Base-by-base conservation (phyloP, 1,284 basidiomycete genomes). In the Flammula alnicola region DNA sequence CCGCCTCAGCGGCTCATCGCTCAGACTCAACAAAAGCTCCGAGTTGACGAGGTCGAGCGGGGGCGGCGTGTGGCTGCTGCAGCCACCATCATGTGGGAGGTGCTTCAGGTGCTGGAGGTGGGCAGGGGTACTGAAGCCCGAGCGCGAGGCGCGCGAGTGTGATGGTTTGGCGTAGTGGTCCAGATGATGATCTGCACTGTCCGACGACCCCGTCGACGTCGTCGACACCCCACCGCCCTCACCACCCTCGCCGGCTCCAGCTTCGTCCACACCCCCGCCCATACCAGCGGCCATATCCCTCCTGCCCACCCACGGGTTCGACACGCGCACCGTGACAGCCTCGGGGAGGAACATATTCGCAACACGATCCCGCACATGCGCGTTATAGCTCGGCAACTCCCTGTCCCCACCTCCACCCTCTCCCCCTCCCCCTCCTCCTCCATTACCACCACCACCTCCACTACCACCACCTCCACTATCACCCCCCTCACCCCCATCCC, bases 321-420 rank as follows among this genome's bases (percentile, higher is more conserved):
- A 71, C 25, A 88, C 78, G 22, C 87, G 81, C 63, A 88, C 76
- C 9, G 85, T 84, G 5, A 77, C 77, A 9, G 76, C 68, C 41
- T 86, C 85, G 0, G 84, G 79, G 4, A 88, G 66, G 56, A 75
- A 86, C 77, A 86, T 83, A 61, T 92, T 88, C 31, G 94, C 92
- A 30, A 97, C 84, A 27, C 94, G 82, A 66, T 97, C 94, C 38
- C 91, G 84, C 9, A 97, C 84, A 68, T 97, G 94, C 43, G 91
- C 84, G 16, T 77, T 81, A 69, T 96, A 97, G 54, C 88, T 91
- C 0, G 92, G 95, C 10, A 95, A 79, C 63, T 93, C 88, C 48
- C 80, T 71, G 39, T 87, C 90, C 19, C 80, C 81, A 76, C 69
- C 27, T 79, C 53, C 20, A 44, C 49, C 4, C 39, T 25, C 39